A percentile compares a stretch with the other conserved stretches of the same genome.
These are phyloP conservation scores for Bolboschoenus planiculmis DNA, from an alignment of 176 grass and related monocot genomes.

Conservation along the genomic window DNA sequence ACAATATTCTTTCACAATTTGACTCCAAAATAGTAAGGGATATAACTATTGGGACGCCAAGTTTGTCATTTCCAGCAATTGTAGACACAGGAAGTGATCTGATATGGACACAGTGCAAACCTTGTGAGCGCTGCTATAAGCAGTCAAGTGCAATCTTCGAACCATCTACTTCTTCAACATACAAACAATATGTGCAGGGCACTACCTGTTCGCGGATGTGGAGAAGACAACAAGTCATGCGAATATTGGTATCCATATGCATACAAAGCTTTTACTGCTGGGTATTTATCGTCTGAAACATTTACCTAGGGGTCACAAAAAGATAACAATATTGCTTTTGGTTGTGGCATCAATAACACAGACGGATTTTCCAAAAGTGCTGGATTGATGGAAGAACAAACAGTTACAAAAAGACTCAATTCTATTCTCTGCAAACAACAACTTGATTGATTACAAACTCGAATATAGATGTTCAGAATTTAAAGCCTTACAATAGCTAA, in stretches of 20 bases:
- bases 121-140: conserved; percentile 31
- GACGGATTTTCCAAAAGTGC: too few species aligned
- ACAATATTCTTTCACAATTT: background rate
- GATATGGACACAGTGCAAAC: background rate
- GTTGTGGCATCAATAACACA: conserved; percentile 32
- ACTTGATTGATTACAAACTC: too few species aligned
- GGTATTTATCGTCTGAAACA: conserved; percentile 49
- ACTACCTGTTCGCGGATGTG: conserved; percentile 33
- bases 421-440: too few species aligned
- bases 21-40: conserved; percentile 41
- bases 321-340: background rate
- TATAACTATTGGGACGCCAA: conserved; percentile 52
- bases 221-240: conserved; percentile 10
- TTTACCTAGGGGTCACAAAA: conserved; percentile 34
- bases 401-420: too few species aligned
- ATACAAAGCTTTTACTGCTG: conserved; percentile 42
- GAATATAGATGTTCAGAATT: too few species aligned
- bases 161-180: conserved; percentile 60
- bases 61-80: conserved; percentile 17
- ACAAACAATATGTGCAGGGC: conserved; percentile 34
- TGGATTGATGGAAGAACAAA: too few species aligned
- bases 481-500: too few species aligned
- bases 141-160: conserved; percentile 46
- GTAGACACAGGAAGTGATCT: background rate
- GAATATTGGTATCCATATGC: conserved; percentile 45